Base-by-base conservation (phyloP, 208 protist genomes). In the Kentomonas sorsogonicus region DNA sequence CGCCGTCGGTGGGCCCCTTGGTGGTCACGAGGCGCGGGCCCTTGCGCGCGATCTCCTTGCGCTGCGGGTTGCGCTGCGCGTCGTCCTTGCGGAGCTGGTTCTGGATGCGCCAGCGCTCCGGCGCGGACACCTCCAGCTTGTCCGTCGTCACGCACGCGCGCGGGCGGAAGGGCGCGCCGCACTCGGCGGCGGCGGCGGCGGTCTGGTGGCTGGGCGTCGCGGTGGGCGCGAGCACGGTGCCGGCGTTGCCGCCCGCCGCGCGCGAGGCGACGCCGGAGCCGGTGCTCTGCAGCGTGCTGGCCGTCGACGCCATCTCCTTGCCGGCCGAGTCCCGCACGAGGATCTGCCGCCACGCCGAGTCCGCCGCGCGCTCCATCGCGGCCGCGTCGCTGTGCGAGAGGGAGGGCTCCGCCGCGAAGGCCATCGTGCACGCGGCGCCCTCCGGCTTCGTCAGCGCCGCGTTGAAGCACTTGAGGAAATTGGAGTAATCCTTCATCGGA, bases 31-130 rank as follows among this genome's bases (percentile, higher is more conserved):
- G 78, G 34, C 87, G 83, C 6, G 87, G 89, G n/a, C 91, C 84
- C 63, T 89, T 88, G 58, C 90, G 91, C 70, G 91, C 91, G 80
- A 91, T 91, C 60, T 94, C 83, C 60, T 85, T 89, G 31, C 83
- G 71, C 5, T 67, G 69, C 33, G 73, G 72, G 18, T 82, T 84
- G 4, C 60, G 75, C 53, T 85, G 82, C 11, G 76, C 75, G 68
- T 91, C 87, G 66, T 94, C 87, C 15, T 81, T 77, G 15, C 84
- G 87, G 79, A 94, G 88, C 39, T 82, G 66, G 20, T 76, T 84
- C 60, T 94, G 87, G 53, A 94, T 86, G 25, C 80, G 72, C 84
- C 87, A 94, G 23, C 82, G 74, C 47, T 94, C 87, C 71, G 88
- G 77, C 13, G 78, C 88, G 2, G 87, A 89, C 31, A 91, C 74